These are phyloP conservation scores for Parascedosporium putredinis DNA, from an alignment of 2,329 filamentous ascomycete genomes.

Conservation along the genomic window DNA sequence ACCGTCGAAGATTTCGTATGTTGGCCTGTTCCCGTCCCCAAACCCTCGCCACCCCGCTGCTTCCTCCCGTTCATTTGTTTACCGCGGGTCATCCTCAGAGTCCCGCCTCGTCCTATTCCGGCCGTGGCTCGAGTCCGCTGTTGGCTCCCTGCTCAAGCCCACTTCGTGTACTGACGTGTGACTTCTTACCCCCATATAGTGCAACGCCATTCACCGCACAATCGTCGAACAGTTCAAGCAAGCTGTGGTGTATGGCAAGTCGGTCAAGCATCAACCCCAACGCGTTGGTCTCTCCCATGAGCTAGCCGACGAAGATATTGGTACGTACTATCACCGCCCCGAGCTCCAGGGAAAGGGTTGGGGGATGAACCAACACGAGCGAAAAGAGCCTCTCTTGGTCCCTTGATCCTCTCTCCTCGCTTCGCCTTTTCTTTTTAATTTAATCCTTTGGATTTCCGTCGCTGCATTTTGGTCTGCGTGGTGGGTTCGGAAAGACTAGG, in stretches of 20 bases:
- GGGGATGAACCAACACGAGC: too few species aligned
- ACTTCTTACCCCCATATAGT: slow-evolving; percentile 52
- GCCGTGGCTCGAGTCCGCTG: too few species aligned
- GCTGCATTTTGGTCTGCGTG: too few species aligned
- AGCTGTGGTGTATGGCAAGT: slow-evolving; percentile 93
- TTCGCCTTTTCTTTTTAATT: too few species aligned
- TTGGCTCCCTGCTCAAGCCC: too few species aligned
- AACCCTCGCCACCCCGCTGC: background rate
- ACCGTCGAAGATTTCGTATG: slow-evolving; percentile 96
- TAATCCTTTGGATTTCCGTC: too few species aligned
- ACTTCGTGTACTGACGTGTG: too few species aligned
- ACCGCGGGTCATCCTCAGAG: background rate
- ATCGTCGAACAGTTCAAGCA: slow-evolving; percentile 94
- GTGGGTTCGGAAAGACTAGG: too few species aligned
- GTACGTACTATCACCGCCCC: slow-evolving; percentile 44
- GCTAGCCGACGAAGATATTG: slow-evolving; percentile 93
- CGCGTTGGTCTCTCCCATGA: slow-evolving; percentile 85
- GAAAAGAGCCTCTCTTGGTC: background rate
- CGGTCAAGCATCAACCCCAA: slow-evolving; percentile 97
- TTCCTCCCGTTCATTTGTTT: background rate
- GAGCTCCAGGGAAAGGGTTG: too few species aligned
- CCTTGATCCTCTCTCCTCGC: background rate
- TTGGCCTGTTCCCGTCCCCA: slow-evolving; percentile 16
- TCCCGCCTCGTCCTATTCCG: too few species aligned
- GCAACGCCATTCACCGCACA: slow-evolving; percentile 91